Base-by-base conservation (phyloP, 495 filamentous ascomycete genomes). In the Daldinia concentrica region DNA sequence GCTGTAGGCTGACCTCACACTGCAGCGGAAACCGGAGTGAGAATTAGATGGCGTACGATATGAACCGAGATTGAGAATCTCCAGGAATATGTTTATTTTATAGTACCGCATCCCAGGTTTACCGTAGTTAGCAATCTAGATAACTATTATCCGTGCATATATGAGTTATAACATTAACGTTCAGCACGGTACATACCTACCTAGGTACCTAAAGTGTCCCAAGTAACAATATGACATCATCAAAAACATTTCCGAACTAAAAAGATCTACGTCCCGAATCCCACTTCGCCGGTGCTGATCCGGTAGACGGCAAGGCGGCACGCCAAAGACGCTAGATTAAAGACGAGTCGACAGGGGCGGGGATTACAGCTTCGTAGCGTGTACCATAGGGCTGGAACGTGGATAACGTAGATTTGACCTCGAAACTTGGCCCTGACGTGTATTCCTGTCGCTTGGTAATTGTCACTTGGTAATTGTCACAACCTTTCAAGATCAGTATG, bases 1-100 rank as follows among this genome's bases (percentile, higher is more conserved):
- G 58, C 58, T 56, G 52, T 69, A 58, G 52, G 52, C 59, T 69
- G 60, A 69, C 66, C 66, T 69, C 66, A 64, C 66, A 27, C 52
- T 54, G 66, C 66, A 64, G 37, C 66, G 12, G 59, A 12, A 41
- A 9, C 43, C 52, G 32, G 43, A 27, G 24, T 34, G 17, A 67
- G 48, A 43, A 14, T 0, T 27, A 24, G 50, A 54, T 43, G 36
- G 27, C 4, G 12, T 27, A 45, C 36, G 36, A 59, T 45, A 30
- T 15, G n/a, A 45, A 19, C 26, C 19, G 12, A 62, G 45, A 62
- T 62, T 17, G 24, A 15, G 29, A 27, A 12, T 51, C 2, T 43
- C 27, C 27, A 36, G 43, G 7, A 12, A 24, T 48, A 22, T 7
- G 11, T n/a, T n/a, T 32, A 32, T 34, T 34, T 34, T 34, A 41